Evolutionary conservation across 2,329 filamentous ascomycete genomes (phyloP).

Genomic region (Aspergillus latus): DNA sequence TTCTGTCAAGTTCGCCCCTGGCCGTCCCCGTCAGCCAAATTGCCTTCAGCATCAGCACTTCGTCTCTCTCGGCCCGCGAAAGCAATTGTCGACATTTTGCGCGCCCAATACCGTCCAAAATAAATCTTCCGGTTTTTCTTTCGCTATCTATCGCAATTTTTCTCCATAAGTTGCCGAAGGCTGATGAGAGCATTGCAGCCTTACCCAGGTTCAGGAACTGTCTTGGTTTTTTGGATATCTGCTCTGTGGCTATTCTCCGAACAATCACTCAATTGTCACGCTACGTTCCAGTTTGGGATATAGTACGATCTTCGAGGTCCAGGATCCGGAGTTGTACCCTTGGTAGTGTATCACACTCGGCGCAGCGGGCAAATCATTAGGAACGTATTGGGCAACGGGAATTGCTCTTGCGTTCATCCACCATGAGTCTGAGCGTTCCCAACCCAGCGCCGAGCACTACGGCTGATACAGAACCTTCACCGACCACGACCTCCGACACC

Average conservation of each 20-base stretch:
- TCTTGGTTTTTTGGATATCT: slow-evolving; percentile 6
- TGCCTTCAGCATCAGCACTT: neutral
- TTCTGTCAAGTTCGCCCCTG: slow-evolving; percentile 3
- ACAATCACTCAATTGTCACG: slow-evolving; percentile 1
- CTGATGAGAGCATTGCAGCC: slow-evolving; percentile 3
- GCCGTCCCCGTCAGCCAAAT: neutral
- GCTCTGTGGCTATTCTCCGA: slow-evolving; percentile 2
- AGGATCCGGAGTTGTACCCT: too few species aligned
- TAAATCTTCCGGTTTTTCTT: slow-evolving; percentile 1
- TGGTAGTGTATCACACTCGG: too few species aligned
- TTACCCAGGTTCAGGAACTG: neutral
- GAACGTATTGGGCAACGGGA: too few species aligned
- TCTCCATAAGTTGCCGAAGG: neutral
- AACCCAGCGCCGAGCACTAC: neutral
- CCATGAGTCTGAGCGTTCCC: neutral
- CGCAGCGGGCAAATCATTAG: too few species aligned
- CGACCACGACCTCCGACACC: slow-evolving; percentile 9
- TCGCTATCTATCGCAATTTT: neutral
- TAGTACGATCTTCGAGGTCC: too few species aligned
- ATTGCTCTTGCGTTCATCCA: neutral
- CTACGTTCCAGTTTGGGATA: neutral
- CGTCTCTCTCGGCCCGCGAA: neutral
- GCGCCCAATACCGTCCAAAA: neutral
- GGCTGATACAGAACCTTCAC: neutral
- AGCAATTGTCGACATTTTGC: slow-evolving; percentile 6